phyloP scores from a whole-genome alignment of 2,329 filamentous ascomycete genomes.

The Fusarium coicis region DNA sequence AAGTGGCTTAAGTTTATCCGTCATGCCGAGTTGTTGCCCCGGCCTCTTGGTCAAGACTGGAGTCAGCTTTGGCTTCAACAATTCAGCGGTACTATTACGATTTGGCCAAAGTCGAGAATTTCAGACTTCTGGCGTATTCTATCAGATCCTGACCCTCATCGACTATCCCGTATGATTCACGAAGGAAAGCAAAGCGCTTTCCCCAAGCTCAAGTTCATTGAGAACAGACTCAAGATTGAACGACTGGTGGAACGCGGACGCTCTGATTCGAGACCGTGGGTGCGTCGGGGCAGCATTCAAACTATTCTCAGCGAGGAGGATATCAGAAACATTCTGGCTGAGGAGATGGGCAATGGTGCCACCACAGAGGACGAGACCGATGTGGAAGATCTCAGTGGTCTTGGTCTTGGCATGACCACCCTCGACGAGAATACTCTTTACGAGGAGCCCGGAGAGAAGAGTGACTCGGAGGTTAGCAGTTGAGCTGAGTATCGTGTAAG shows the following conservation, averaged over 20 bases:
- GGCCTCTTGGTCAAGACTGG: slow-evolving; percentile 95
- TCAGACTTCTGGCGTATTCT: slow-evolving; percentile 90
- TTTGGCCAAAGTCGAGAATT: slow-evolving; percentile 86
- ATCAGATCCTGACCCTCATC: slow-evolving; percentile 78
- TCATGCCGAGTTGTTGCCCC: slow-evolving; percentile 89
- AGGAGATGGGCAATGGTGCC: slow-evolving; percentile 46
- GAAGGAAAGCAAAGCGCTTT: slow-evolving; percentile 90
- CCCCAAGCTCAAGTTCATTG: slow-evolving; percentile 90
- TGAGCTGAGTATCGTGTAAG: slow-evolving; percentile 1
- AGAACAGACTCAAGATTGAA: slow-evolving; percentile 88
- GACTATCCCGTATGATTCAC: slow-evolving; percentile 88
- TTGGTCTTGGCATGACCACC: slow-evolving; percentile 44
- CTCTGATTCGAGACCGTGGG: slow-evolving; percentile 61
- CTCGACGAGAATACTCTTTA: slow-evolving; percentile 40
- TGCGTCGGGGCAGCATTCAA: slow-evolving; percentile 64
- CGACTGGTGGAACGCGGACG: slow-evolving; percentile 70
- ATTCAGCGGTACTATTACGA: slow-evolving; percentile 93
- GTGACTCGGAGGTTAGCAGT: slow-evolving; percentile 22
- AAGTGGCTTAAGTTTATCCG: slow-evolving; percentile 98
- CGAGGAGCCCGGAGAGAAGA: slow-evolving; percentile 39
- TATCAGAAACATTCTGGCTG: slow-evolving; percentile 59
- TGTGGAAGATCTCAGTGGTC: slow-evolving; percentile 45
- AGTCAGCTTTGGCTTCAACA: slow-evolving; percentile 95
- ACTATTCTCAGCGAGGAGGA: slow-evolving; percentile 72
- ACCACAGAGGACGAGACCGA: slow-evolving; percentile 54